Percentiles rank a stretch among this genome's conserved stretches.
Conservation (phyloP, 352 stramenopile genomes). For the Phytophthora parvispora region DNA sequence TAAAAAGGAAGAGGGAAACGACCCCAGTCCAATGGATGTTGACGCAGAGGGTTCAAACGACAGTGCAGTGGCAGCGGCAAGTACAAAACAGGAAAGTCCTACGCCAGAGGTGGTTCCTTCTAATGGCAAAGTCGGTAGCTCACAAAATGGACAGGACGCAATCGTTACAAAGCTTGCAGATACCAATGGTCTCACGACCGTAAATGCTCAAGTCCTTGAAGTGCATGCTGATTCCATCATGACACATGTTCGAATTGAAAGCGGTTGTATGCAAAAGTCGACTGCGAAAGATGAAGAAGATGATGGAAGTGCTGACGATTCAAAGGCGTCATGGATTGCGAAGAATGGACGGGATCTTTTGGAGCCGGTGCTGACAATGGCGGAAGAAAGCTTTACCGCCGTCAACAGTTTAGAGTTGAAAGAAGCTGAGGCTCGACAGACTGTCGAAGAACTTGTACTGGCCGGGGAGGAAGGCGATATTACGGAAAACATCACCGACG, state of each 20-base stretch:
- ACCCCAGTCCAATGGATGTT: slow-evolving; percentile 30
- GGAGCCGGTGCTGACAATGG: slow-evolving; percentile 66
- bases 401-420: slow-evolving; percentile 76
- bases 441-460: slow-evolving; percentile 68
- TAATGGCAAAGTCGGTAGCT: slow-evolving; percentile 2
- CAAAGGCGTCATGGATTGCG: slow-evolving; percentile 26
- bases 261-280: slow-evolving; percentile 69
- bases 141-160: slow-evolving; percentile 7
- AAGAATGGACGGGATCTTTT: slow-evolving; percentile 54
- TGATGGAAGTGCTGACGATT: slow-evolving; percentile 26
- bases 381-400: slow-evolving; percentile 72
- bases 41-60: slow-evolving; percentile 25
- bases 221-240: slow-evolving; percentile 62
- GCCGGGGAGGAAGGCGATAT: slow-evolving; percentile 37
- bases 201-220: slow-evolving; percentile 28
- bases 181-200: slow-evolving; percentile 10
- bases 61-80: background rate
- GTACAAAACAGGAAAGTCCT: slow-evolving; percentile 12
- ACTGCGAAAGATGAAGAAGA: slow-evolving; percentile 35
- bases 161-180: slow-evolving; percentile 9
- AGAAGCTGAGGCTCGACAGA: slow-evolving; percentile 66
- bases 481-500: slow-evolving; percentile 54
- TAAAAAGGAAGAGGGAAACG: slow-evolving; percentile 27
- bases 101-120: slow-evolving; percentile 8
- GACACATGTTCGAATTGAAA: slow-evolving; percentile 76